These are phyloP conservation scores for Mytilinidion resinicola DNA, from an alignment of 495 filamentous ascomycete species.

Conservation along the genomic window DNA sequence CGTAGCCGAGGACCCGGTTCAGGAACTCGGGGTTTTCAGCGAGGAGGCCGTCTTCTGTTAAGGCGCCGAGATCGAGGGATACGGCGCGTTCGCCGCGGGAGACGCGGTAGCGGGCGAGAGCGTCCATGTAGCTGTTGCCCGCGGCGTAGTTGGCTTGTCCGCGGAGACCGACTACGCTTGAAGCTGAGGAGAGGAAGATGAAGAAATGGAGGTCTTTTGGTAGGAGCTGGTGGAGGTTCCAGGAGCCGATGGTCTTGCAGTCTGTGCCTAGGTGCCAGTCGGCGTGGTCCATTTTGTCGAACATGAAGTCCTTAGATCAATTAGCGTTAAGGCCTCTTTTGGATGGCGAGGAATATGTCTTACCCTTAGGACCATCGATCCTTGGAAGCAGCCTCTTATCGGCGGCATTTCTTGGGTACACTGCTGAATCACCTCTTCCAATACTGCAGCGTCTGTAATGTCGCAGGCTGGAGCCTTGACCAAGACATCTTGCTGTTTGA, in stretches of 20 bases:
- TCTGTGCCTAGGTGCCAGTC: background rate
- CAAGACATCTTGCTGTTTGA: too few species aligned
- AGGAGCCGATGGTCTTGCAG: conserved; percentile 2
- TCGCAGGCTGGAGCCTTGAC: too few species aligned
- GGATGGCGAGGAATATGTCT: too few species aligned
- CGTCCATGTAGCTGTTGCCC: conserved; percentile 4
- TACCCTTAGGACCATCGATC: too few species aligned
- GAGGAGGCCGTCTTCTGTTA: conserved; percentile 5
- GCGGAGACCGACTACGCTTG: background rate
- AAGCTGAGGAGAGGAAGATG: conserved; percentile 4
- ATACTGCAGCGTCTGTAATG: too few species aligned
- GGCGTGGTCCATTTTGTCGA: too few species aligned
- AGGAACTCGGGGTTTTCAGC: background rate
- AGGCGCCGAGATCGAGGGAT: conserved; percentile 2
- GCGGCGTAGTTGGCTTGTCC: conserved; percentile 15
- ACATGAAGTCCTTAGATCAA: too few species aligned
- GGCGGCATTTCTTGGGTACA: too few species aligned
- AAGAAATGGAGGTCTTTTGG: conserved; percentile 2
- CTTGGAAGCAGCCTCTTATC: too few species aligned
- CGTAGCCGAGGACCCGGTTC: background rate
- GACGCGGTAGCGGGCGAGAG: background rate
- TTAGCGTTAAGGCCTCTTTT: too few species aligned
- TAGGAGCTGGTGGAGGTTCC: conserved; percentile 1
- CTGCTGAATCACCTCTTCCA: too few species aligned
- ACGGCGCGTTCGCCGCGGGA: background rate